Conservation (phyloP, 352 stramenopile genomes). For the Thalassiosira hispida region DNA sequence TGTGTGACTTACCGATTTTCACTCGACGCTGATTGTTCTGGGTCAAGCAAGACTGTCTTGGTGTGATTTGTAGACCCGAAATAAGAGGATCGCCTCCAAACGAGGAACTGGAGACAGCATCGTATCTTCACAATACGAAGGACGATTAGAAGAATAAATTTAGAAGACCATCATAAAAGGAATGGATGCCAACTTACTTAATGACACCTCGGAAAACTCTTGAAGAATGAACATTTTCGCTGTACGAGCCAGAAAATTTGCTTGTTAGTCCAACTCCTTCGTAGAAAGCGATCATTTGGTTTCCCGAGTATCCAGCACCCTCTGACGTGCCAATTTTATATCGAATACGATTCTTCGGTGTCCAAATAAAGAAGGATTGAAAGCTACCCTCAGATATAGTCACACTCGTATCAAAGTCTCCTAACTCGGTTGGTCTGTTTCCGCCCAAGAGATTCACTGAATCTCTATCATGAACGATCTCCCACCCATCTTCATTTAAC, state of each 20-base stretch:
- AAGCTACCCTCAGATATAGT: not conserved
- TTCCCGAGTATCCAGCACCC: not conserved
- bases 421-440: slow-evolving; percentile 2
- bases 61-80: not conserved
- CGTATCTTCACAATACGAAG: no score
- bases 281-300: slow-evolving; percentile 25
- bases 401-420: slow-evolving; percentile 12
- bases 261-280: slow-evolving; percentile 29
- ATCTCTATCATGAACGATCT: slow-evolving; percentile 22
- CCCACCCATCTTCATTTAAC: slow-evolving; percentile 23
- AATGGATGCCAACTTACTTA: no score
- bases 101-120: no score
- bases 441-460: not conserved
- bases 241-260: slow-evolving; percentile 22
- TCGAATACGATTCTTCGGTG: not conserved
- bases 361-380: slow-evolving; percentile 43
- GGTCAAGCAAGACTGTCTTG: not conserved
- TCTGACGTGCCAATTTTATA: slow-evolving; percentile 32
- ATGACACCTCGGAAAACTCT: slow-evolving; percentile 15
- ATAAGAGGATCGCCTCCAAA: slow-evolving; percentile 5
- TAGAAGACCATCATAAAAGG: no score
- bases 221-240: not conserved
- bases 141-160: no score
- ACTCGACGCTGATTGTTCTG: slow-evolving; percentile 8
- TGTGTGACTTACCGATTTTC: slow-evolving; percentile 6